Evolutionary conservation across 768 basidiomycete genomes (phyloP), one percentile per base, ranked within the genome.

Genomic region (Leucogyrophana mollusca): DNA sequence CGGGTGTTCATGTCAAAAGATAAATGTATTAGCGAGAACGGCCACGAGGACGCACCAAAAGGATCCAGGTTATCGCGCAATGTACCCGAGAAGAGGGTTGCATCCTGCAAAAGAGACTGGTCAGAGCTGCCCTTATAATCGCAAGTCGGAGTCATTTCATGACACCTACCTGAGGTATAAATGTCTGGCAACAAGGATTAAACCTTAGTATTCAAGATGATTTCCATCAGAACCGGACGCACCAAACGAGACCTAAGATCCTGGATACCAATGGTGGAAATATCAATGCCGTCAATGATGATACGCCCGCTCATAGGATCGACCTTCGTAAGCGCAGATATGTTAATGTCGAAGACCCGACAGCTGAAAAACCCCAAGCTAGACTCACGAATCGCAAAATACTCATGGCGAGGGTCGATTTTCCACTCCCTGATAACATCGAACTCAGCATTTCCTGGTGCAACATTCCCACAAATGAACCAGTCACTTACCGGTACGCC

Each of bases 221-320:
- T 6, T 13, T 30, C 6, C n/a, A n/a, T 21, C 14, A 2, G 37
- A 16, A 40, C 11, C 9, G 43, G 3, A 67, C 82, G 60, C 58
- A 86, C 85, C 64, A 88, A 54, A 51, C 83, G 78, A 1, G 86
- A 85, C n/a, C 88, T 76, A 51, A 94, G 59, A 60, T 93, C 92
- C 57, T 91, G 81, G 14, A 94, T 67, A 10, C 92, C 91, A 46
- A 96, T 93, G 3, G 71, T 83, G 1, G 85, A 84, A 42, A 93
- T 90, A 57, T 94, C 92, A 47, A 94, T 84, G 4, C 91, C 93
- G 51, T 94, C 93, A 16, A 95, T 83, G 37, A 88, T 23, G 41
- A 96, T 92, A 18, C 74, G 75, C 0, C 94, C 94, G 13, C 69
- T 70, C 3, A 74, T 68, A 1, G 93, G 90, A 58, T 95, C 92